These are phyloP conservation scores for Umbellularia californica DNA, from an alignment of 164 flowering plant species.

Conservation along the genomic window DNA sequence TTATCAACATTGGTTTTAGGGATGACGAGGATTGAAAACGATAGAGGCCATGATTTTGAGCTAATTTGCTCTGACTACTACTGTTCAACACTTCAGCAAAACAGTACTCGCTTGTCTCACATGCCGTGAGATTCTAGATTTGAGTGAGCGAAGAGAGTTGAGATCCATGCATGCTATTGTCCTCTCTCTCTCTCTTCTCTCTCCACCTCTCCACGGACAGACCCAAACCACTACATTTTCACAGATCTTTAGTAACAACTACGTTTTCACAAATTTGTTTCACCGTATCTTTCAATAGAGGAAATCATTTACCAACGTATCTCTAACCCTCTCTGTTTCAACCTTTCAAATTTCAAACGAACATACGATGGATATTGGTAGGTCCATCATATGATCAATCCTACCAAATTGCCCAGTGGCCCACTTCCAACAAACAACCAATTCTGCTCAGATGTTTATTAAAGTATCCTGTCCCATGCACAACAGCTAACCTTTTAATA, in stretches of 20 bases:
- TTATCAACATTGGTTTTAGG: constrained; percentile 12
- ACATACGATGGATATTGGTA: not conserved
- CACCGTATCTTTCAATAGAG: no score
- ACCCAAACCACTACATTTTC: no score
- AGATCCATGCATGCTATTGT: not conserved
- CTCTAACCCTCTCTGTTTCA: not conserved
- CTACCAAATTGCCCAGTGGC: not conserved
- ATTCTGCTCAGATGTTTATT: no score
- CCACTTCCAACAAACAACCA: not conserved
- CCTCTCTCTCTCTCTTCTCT: not conserved
- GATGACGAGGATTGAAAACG: constrained; percentile 14
- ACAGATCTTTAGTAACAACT: no score
- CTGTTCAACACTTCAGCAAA: constrained; percentile 16
- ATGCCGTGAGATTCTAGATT: not conserved
- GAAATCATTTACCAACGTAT: not conserved
- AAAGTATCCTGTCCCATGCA: no score
- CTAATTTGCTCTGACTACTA: constrained; percentile 4
- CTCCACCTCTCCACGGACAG: no score
- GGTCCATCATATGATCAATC: not conserved
- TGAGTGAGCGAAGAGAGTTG: not conserved
- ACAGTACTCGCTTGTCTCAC: constrained; percentile 9
- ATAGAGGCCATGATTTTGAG: constrained; percentile 8
- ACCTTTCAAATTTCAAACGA: not conserved
- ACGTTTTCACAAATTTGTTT: no score
- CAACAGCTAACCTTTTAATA: no score